A percentile compares a stretch with the other conserved stretches of the same genome.
Evolutionary conservation across 2,329 filamentous ascomycete genomes (phyloP).

Genomic region (Phialophora macrospora): DNA sequence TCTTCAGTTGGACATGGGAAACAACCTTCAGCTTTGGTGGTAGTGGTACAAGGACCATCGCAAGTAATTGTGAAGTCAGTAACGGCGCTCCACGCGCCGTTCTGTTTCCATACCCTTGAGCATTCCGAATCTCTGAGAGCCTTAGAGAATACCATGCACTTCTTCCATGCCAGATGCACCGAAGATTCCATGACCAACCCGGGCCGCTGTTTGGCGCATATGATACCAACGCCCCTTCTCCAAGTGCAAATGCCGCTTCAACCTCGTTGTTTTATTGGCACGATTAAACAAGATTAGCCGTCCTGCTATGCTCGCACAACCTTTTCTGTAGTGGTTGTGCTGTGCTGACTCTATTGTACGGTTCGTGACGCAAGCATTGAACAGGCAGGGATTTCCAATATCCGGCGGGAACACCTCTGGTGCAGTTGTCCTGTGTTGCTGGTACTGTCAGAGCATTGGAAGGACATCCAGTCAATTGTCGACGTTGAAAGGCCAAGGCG

Average conservation of each 20-base stretch:
- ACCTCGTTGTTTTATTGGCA: conserved; percentile 3
- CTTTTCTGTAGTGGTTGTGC: neutral
- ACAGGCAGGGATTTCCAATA: conserved; percentile 17
- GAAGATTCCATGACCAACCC: neutral
- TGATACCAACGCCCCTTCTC: conserved; percentile 1
- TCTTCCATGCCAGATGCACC: neutral
- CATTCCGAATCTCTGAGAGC: neutral
- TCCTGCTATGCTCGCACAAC: neutral
- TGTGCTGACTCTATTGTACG: neutral
- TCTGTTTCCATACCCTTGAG: neutral
- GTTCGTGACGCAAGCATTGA: neutral
- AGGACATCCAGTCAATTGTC: neutral
- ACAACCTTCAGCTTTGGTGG: conserved; percentile 5
- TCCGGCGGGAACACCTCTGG: neutral
- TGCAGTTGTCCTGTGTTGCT: neutral
- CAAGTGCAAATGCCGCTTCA: conserved; percentile 2
- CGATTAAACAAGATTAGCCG: conserved; percentile 5
- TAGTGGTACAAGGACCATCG: conserved; percentile 22
- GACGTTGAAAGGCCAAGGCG: neutral
- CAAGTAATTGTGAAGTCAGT: conserved; percentile 3
- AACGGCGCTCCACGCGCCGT: neutral
- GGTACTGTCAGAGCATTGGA: neutral
- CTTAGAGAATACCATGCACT: neutral
- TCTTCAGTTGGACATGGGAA: conserved; percentile 10
- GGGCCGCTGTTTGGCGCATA: conserved; percentile 3